A percentile compares a stretch with the other conserved stretches of the same genome.
These are phyloP conservation scores for Amaranthus hypochondriacus DNA, from an alignment of 148 eudicot species.

Conservation along the genomic window DNA sequence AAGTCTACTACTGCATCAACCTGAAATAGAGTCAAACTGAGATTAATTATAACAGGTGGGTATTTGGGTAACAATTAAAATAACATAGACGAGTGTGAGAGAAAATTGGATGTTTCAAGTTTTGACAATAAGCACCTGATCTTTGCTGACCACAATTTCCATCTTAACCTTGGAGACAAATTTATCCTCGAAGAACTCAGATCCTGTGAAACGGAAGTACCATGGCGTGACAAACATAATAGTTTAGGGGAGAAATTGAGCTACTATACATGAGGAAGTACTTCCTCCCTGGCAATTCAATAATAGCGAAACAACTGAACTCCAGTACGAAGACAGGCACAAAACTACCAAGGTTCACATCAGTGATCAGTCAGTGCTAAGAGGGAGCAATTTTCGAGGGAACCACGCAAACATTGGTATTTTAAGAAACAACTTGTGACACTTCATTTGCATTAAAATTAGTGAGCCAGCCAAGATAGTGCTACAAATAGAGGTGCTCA, in stretches of 20 bases:
- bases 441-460: too few relatives aligned
- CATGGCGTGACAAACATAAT: background rate
- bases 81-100: background rate
- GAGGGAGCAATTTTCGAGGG: background rate
- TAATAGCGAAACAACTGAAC: background rate
- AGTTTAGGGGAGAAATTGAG: background rate
- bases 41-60: background rate
- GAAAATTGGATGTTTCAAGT: background rate
- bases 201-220: constrained; percentile 42
- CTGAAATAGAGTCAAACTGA: constrained; percentile 31
- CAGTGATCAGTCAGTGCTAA: background rate
- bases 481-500: too few relatives aligned
- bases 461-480: too few relatives aligned
- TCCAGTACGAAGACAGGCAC: background rate
- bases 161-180: constrained; percentile 76
- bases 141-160: constrained; percentile 91
- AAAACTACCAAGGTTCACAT: background rate
- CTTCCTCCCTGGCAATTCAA: background rate
- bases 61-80: background rate
- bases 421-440: background rate
- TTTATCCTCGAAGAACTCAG: constrained; percentile 83
- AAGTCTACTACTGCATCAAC: constrained; percentile 72
- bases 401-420: background rate
- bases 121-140: constrained; percentile 49
- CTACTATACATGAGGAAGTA: background rate